Base-by-base conservation (phyloP, 805 yeast genomes). In the Saccharomyces paradoxus region DNA sequence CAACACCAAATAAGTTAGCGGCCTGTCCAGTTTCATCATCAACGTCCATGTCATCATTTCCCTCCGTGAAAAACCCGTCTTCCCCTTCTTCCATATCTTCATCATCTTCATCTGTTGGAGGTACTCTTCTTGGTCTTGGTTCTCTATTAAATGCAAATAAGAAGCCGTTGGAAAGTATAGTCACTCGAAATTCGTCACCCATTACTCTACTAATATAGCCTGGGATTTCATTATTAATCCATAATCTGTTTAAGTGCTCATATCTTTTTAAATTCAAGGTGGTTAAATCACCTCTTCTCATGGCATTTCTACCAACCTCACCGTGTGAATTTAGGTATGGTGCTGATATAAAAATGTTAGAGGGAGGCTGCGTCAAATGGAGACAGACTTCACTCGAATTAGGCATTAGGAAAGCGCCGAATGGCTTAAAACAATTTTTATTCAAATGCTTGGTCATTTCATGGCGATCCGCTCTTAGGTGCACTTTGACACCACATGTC, bases 311-410 rank as follows among this genome's bases (percentile, higher is more conserved):
- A 31, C 86, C 86, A 2, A 84, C 78, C 66, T 87, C 94, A 24
- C 95, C 95, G 67, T 86, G 90, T 4, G 75, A 74, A 53, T 88
- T 86, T 64, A 87, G 70, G 63, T 86, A 87, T 13, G 92, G 94
- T 0, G 88, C 86, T 53, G 79, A 79, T 58, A 80, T 74, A 32
- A 56, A 62, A 8, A 68, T 64, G 12, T 60, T 59, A 3, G 70
- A 68, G 7, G 64, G 59, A 8, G 73, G 71, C 24, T 66, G 69
- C 41, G 64, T 71, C 67, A 64, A 60, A 58, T 56, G 68, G 29
- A 69, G 55, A 48, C 67, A 66, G 26, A 73, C 65, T 44, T 63
- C 68, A 50, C 70, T 71, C 2, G 64, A 60, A 50, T 70, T 71
- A 22, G 77, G 77, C 22, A 67, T 61, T 47, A 74, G 60, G 53